Evolutionary conservation across 176 grass and related monocot species (phyloP).

Genomic region (Oryza rufipogon): DNA sequence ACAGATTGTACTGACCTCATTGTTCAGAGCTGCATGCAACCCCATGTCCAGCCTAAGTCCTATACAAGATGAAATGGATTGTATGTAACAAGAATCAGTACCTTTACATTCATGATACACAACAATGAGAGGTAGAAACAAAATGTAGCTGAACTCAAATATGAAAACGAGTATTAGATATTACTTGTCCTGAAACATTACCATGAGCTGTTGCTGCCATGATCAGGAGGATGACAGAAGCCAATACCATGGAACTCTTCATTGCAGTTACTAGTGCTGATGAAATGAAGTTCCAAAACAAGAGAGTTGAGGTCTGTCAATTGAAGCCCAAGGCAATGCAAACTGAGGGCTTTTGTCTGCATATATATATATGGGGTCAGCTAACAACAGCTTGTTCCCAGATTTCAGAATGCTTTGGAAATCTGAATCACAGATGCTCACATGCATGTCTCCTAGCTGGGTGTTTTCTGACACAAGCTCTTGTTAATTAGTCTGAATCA

Average conservation of each 20-base stretch:
- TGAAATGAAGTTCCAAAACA: slow-evolving; percentile 1
- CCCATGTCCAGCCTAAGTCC: slow-evolving; percentile 26
- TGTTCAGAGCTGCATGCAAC: background rate
- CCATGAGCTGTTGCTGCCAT: slow-evolving; percentile 2
- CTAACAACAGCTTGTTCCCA: background rate
- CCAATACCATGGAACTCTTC: slow-evolving; percentile 1
- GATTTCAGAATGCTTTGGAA: background rate
- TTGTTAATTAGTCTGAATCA: background rate
- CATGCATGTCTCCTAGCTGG: slow-evolving; percentile 25
- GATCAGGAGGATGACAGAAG: slow-evolving; percentile 11
- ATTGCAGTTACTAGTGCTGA: background rate
- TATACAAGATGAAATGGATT: background rate
- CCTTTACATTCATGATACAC: background rate
- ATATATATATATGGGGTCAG: slow-evolving; percentile 11
- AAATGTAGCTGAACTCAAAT: background rate
- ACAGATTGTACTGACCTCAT: background rate
- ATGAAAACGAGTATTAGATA: background rate
- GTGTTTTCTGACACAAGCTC: slow-evolving; percentile 10
- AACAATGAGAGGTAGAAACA: background rate
- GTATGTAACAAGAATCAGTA: background rate
- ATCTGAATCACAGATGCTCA: background rate
- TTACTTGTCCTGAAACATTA: slow-evolving; percentile 6
- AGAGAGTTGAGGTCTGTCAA: background rate
- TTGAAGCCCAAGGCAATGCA: background rate
- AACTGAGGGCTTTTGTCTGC: background rate